Evolutionary conservation across 2,329 filamentous ascomycete species (phyloP), one percentile per base, ranked within the genome.

Genomic region (Fusarium concolor): DNA sequence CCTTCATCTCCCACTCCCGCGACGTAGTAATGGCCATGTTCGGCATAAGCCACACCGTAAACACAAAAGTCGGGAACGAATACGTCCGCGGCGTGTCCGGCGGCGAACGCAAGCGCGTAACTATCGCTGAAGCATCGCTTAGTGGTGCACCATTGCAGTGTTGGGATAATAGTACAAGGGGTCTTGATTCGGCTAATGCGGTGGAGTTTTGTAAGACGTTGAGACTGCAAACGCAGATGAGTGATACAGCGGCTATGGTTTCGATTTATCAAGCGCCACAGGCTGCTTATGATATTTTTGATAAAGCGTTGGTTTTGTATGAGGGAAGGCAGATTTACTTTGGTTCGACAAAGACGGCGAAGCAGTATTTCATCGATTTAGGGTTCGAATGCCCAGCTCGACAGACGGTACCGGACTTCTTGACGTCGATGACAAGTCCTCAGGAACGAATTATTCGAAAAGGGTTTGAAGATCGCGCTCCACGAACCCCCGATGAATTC

Each of bases 21-120:
- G 89, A 92, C 74, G 88, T 91, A 33, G 85, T 89, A 63, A 91
- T 91, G 89, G 89, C 89, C 70, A 86, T 90, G 76, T 91, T 89
- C 62, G 90, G 90, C 57, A 90, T 92, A 70, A 84, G 83, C 22
- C 89, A 92, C 76, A 92, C 89, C 0, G 76, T 89, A 73, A 88
- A 92, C 78, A 92, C 90, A 3, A 82, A 83, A 17, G 89, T 92
- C 6, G 90, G 90, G 22, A 91, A 92, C 77, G 89, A 92, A 74
- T 92, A 87, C 73, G 79, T 92, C 11, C 87, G 90, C 2, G 73
- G 74, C n/a, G 84, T 87, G 0, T 83, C 80, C 43, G 85, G 85
- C 61, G 86, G 86, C 58, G 85, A 88, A 75, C 76, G 83, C 5
- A 80, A 80, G 61, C 74, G 82, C 2, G 82, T 79, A 9, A 78